A percentile compares a stretch with the other conserved stretches of the same genome.
Evolutionary conservation across 1,139 yeast species (phyloP).

Genomic region (Scheffersomyces illinoinensis): DNA sequence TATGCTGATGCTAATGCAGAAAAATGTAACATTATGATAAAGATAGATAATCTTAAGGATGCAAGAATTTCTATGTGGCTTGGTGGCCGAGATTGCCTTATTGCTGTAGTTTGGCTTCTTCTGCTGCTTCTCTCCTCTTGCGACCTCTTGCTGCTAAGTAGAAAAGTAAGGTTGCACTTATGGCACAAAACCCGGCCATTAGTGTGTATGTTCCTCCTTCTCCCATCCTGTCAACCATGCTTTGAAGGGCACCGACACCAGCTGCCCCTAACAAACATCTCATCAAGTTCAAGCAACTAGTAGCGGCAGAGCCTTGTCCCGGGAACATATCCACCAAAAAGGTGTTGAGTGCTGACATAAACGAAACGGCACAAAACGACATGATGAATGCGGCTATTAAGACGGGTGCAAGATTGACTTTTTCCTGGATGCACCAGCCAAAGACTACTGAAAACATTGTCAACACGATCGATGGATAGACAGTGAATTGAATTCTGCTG

Average conservation of each 20-base stretch:
- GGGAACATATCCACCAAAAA: slow-evolving; percentile 34
- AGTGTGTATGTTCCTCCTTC: slow-evolving; percentile 24
- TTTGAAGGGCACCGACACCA: slow-evolving; percentile 22
- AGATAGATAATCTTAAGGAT: background rate
- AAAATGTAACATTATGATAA: background rate
- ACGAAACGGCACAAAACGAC: slow-evolving; percentile 41
- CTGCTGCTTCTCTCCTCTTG: background rate
- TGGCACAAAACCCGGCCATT: slow-evolving; percentile 18
- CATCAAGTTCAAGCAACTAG: slow-evolving; percentile 31
- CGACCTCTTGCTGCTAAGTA: background rate
- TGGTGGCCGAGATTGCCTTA: background rate
- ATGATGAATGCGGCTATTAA: slow-evolving; percentile 55
- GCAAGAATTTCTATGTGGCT: background rate
- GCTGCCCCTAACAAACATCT: slow-evolving; percentile 25
- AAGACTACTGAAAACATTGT: slow-evolving; percentile 47
- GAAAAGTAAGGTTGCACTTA: slow-evolving; percentile 1
- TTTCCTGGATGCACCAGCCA: slow-evolving; percentile 68
- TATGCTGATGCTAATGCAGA: background rate
- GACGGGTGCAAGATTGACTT: slow-evolving; percentile 54
- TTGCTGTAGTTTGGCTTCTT: background rate
- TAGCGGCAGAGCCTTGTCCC: slow-evolving; percentile 28
- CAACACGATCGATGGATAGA: slow-evolving; percentile 28
- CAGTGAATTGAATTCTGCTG: slow-evolving; percentile 28
- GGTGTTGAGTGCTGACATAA: slow-evolving; percentile 26
- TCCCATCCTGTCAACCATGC: slow-evolving; percentile 20